Conservation (phyloP, 2,329 filamentous ascomycete genomes). For the Beauveria scarabaeidicola region DNA sequence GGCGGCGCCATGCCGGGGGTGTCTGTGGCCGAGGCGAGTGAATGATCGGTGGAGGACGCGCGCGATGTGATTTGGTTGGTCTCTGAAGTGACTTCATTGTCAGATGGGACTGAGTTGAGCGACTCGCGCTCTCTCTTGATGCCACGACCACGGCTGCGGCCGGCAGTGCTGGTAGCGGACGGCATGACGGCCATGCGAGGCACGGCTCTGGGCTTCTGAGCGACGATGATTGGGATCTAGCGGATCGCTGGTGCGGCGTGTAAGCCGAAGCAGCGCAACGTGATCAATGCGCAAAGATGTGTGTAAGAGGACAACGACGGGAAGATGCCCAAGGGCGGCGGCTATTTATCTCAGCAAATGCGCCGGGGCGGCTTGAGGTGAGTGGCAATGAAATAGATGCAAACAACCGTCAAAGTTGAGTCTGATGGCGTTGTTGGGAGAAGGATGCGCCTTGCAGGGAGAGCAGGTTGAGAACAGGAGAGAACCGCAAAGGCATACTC, state of each 20-base stretch:
- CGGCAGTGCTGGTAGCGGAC: not conserved
- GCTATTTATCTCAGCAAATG: not conserved
- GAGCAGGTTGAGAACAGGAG: too few species aligned
- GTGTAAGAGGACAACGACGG: not conserved
- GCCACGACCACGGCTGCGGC: not conserved
- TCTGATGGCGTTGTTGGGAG: not conserved
- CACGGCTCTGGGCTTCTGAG: not conserved
- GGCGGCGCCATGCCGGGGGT: not conserved
- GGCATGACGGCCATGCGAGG: not conserved
- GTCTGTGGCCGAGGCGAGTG: conserved; percentile 5
- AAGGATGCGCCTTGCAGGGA: not conserved
- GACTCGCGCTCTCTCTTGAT: conserved; percentile 9
- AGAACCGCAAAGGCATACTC: not conserved
- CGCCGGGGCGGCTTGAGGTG: too few species aligned
- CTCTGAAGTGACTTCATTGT: not conserved
- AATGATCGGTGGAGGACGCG: not conserved
- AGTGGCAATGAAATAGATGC: too few species aligned
- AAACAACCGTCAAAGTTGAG: not conserved
- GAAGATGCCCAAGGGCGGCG: too few species aligned
- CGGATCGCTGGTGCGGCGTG: not conserved
- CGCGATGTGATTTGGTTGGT: not conserved
- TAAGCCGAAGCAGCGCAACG: not conserved
- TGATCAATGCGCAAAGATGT: too few species aligned
- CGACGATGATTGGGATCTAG: not conserved
- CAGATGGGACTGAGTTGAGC: conserved; percentile 8